These are phyloP conservation scores for Claviceps sp. DNA, from an alignment of 2,329 filamentous ascomycete species.

Conservation along the genomic window DNA sequence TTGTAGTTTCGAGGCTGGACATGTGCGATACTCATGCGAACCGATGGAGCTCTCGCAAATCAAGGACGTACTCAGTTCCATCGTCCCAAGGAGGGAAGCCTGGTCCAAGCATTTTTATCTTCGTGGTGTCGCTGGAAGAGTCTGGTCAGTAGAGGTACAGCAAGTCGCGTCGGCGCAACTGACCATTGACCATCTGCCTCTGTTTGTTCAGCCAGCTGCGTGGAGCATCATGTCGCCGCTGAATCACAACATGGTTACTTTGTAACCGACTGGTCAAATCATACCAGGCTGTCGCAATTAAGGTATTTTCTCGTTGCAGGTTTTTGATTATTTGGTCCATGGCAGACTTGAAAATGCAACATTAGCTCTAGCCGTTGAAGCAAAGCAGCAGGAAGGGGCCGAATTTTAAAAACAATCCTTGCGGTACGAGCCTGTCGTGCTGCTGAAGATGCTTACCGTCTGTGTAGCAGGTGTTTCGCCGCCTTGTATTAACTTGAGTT, in stretches of 20 bases:
- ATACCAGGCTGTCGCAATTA: constrained; percentile 79
- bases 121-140: constrained; percentile 29
- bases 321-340: constrained; percentile 48
- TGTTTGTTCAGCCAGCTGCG: constrained; percentile 80
- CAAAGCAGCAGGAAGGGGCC: not conserved
- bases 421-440: not conserved
- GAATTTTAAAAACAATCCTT: not conserved
- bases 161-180: constrained; percentile 29
- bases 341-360: constrained; percentile 27
- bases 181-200: constrained; percentile 54
- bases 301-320: constrained; percentile 61
- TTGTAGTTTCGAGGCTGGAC: not conserved
- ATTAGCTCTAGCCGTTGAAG: not conserved
- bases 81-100: constrained; percentile 2
- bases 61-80: not conserved
- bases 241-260: constrained; percentile 69
- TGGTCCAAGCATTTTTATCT: constrained; percentile 29
- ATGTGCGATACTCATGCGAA: not conserved
- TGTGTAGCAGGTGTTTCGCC: constrained; percentile 35
- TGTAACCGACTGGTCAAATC: constrained; percentile 66
- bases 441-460: constrained; percentile 30
- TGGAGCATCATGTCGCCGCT: constrained; percentile 59
- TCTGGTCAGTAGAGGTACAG: constrained; percentile 29
- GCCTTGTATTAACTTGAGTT: constrained; percentile 38
- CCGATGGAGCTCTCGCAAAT: not conserved